Evolutionary conservation across 306 rosid genomes (phyloP), one percentile per base, ranked within the genome.

Genomic region (Heteromeles arbutifolia): DNA sequence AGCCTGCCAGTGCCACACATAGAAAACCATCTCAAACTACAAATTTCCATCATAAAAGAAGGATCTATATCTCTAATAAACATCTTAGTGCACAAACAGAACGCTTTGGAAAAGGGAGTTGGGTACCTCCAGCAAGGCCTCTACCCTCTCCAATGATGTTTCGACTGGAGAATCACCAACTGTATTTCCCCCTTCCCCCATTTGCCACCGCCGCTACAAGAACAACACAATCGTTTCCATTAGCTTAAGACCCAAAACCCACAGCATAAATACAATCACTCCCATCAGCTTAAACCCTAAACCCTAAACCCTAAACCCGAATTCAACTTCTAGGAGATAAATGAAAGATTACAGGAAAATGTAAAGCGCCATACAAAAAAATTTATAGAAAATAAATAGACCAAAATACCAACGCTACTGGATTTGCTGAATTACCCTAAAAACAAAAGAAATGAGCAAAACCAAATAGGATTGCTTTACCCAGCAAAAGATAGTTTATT

Each of bases 61-160:
- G 11, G 21, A 25, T 26, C 31, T 61, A 8, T 15, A 34, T 8
- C 24, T 6, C 2, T 0, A 12, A 28, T 11, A 6, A 13, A 1
- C 18, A 11, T 41, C 34, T 4, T 0, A 72, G 26, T 9, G 14
- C 39, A 64, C 66, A 61, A 48, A 15, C 41, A 15, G 19, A 63
- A 63, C 1, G 12, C 67, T 19, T 34, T 65, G 69, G n/a, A 66
- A 54, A 64, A 11, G 70, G 26, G n/a, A 41, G 11, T 41, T 34
- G 65, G 22, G 19, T 45, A 84, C 92, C 87, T 87, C 90, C 58
- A 89, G 86, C 79, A 92, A 82, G 50, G 85, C 86, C 45, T 92
- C 97, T 4, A 88, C 70, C 8, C 77, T 77, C 56, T 89, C 86
- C 65, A 64, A 44, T 29, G 78, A 19, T 53, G 81, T 43, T 74